Evolutionary conservation across 2,329 filamentous ascomycete species (phyloP), one percentile per base, ranked within the genome.

Genomic region (Mollisia scopiformis): DNA sequence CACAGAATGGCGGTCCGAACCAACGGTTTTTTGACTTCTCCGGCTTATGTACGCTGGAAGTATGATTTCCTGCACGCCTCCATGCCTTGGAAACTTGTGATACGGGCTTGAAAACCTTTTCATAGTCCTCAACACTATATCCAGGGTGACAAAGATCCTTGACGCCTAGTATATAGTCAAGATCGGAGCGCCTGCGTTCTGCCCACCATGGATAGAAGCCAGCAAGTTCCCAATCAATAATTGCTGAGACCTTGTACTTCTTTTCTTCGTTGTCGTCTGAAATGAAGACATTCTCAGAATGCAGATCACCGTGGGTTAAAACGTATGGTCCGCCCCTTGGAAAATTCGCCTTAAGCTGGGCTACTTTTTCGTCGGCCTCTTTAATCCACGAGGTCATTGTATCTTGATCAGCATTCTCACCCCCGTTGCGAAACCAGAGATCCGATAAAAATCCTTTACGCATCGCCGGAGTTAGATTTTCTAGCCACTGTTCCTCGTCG

Each of bases 181-280:
- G 50, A 5, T 31, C 37, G n/a, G n/a, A 6, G 14, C 50, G 49
- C 13, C 25, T 23, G 6, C 14, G 1, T 49, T 82, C 65, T 75
- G 73, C 76, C 75, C 74, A 78, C 14, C 71, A 74, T 14, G 74
- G 76, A 41, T 72, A 75, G 61, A 75, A 78, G 6, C 72, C 73
- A 23, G 70, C 67, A 35, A 57, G 62, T 65, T 78, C 75, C 76
- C 74, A 78, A 46, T 78, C 75, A 62, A 79, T 66, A 27, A 77
- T 75, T 21, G 72, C 75, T 6, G 70, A 68, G 13, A 78, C 53
- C 41, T 69, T 66, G n/a, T 25, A 52, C 35, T 52, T 61, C 16
- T 46, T 61, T 28, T 57, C 58, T 11, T 33, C 14, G n/a, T 57
- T 57, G 16, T 74, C 73, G 59, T 74, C 61, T 6, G 73, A 63